Evolutionary conservation across 2,329 filamentous ascomycete genomes (phyloP), one percentile per base, ranked within the genome.

Genomic region (Monilinia vaccinii-corymbosi): DNA sequence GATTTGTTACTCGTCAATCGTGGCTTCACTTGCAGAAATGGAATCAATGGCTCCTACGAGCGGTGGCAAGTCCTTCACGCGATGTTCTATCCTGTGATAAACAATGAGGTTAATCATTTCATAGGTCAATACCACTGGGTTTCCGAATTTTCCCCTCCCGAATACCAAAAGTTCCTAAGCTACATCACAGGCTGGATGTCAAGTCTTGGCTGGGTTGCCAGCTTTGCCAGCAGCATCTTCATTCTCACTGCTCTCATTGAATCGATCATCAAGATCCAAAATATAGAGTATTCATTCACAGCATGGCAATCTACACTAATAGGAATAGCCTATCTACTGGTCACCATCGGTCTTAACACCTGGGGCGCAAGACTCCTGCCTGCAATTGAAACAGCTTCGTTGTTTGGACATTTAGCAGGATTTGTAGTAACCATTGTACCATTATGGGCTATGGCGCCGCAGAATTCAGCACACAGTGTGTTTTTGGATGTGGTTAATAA

Each of bases 81-180:
- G n/a, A 11, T 38, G 18, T 18, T 32, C 4, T 31, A 14, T 6
- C 4, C 8, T 9, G 9, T 10, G 36, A 9, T 8, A 4, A 21
- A 42, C 16, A 16, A 18, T 52, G 16, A n/a, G 0, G 81, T 79
- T 0, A 75, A 76, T 4, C 4, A 11, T 28, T 34, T 42, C 4
- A 79, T 78, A 42, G 81, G 81, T 1, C 81, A 84, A 64, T 83
- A 83, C 62, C 79, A 82, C 64, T 83, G 79, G 80, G 79, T 82
- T 1, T 81, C 76, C 1, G 79, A 81, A 55, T 81, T 82, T 61
- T 76, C 79, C 0, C 77, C 79, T 0, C 71, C 69, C 0, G 69
- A 71, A 47, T 73, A 75, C 56, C 79, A 83, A 64, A 81, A 78
- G 60, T 75, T 79, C 40, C 71, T 83, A 1, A 81, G 78, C 62